phyloP scores from a whole-genome alignment of 2,329 filamentous ascomycete species.

The Penicillium sclerotiorum region DNA sequence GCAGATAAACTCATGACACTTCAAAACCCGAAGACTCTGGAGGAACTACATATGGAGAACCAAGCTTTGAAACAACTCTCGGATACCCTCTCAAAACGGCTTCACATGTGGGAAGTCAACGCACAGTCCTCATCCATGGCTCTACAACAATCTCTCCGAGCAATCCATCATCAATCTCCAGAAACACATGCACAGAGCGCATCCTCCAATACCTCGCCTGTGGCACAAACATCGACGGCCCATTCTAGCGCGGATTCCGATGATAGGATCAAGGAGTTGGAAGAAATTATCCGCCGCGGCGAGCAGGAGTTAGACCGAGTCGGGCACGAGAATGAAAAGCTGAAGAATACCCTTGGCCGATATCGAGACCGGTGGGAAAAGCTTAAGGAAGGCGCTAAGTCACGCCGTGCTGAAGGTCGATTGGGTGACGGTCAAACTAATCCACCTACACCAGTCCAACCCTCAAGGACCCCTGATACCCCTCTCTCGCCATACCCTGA shows the following conservation, averaged over 20 bases:
- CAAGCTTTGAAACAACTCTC: conserved; percentile 80
- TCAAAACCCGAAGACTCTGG: conserved; percentile 65
- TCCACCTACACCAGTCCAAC: conserved; percentile 4
- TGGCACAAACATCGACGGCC: conserved; percentile 19
- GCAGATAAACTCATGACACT: conserved; percentile 36
- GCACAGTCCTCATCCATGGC: conserved; percentile 85
- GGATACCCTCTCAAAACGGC: conserved; percentile 80
- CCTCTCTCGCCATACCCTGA: conserved; percentile 14
- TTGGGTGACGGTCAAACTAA: conserved; percentile 15
- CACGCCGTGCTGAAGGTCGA: conserved; percentile 33
- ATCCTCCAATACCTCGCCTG: conserved; percentile 31
- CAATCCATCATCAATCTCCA: conserved; percentile 46
- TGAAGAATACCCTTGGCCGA: conserved; percentile 55
- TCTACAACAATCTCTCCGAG: conserved; percentile 75
- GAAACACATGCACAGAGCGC: conserved; percentile 35
- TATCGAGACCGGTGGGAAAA: conserved; percentile 70
- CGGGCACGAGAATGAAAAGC: conserved; percentile 63
- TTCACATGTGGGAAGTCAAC: conserved; percentile 92
- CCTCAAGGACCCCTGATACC: conserved; percentile 12
- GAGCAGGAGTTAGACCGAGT: conserved; percentile 66
- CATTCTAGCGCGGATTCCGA: conserved; percentile 42
- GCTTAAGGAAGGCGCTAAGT: conserved; percentile 65
- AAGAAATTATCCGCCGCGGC: conserved; percentile 64
- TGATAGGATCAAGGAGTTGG: conserved; percentile 65
- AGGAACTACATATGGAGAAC: conserved; percentile 90